Base-by-base conservation (phyloP, 805 yeast species). In the Ogataea salicorniae region DNA sequence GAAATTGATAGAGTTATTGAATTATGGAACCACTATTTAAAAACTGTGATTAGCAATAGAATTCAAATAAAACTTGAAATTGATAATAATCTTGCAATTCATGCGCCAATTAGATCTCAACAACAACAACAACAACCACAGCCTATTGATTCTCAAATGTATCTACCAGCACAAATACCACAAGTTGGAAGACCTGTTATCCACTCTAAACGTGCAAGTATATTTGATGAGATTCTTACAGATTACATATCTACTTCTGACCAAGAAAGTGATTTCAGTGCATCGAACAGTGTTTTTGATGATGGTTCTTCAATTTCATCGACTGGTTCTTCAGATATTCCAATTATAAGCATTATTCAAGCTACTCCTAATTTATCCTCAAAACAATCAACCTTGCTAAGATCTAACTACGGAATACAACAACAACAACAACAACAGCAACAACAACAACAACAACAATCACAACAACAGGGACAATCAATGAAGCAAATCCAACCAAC, bases 1-100 rank as follows among this genome's bases (percentile, higher is more conserved):
- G 54, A 51, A 4, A 38, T 46, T 1, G 55, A 54, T 8, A 46
- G 49, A n/a, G 26, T 63, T 7, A 26, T 57, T 13, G 46, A 48
- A 6, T 40, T 61, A 18, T 66, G 70, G 70, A 43, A 48, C 4
- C 64, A 63, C 34, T 61, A 59, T 45, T 37, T 66, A 37, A 58
- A 56, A 43, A 46, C 47, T 5, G 56, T 54, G 13, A 50, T 66
- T 17, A 50, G 50, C 20, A 58, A 55, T 39, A 56, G 69, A 36
- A 57, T 66, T 33, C 59, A 53, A 36, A 56, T 65, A 52, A 61
- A 63, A 26, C 34, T 64, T 13, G 67, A 62, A 38, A 48, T 64
- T 36, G 49, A 47, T 15, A 49, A 42, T 20, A 39, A 39, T 17
- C 40, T 54, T 26, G 31, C 31, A 26, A 26, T 26, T 26, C 31